These are phyloP conservation scores for Phytophthora fragariae DNA, from an alignment of 352 stramenopile species.

Conservation along the genomic window DNA sequence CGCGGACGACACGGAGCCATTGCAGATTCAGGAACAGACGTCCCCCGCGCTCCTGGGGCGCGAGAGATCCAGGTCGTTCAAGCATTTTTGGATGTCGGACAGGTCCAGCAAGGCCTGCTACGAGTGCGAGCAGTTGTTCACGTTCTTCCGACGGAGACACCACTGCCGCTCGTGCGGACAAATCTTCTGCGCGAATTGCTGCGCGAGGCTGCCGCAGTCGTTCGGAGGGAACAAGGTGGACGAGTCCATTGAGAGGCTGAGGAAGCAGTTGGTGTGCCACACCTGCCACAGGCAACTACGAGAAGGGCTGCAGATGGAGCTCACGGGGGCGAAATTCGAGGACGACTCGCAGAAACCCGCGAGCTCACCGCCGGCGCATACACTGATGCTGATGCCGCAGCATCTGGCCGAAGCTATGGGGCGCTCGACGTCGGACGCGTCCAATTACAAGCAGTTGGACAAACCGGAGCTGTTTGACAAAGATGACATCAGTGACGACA, in stretches of 20 bases:
- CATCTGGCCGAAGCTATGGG: constrained; percentile 76
- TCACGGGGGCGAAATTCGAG: constrained; percentile 52
- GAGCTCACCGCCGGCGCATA: constrained; percentile 51
- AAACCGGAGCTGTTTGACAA: constrained; percentile 79
- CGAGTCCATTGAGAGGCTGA: constrained; percentile 73
- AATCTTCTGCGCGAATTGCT: constrained; percentile 89
- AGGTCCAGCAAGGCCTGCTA: constrained; percentile 85
- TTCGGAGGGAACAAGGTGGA: constrained; percentile 82
- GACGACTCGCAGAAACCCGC: constrained; percentile 40
- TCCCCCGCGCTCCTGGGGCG: constrained; percentile 39
- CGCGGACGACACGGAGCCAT: constrained; percentile 23
- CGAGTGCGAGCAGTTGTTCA: constrained; percentile 86
- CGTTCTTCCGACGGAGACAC: constrained; percentile 79
- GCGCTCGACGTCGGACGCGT: constrained; percentile 60
- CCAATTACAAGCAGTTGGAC: constrained; percentile 72
- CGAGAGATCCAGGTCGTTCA: constrained; percentile 73
- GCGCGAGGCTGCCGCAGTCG: constrained; percentile 76
- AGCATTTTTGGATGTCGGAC: constrained; percentile 93
- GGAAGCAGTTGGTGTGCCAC: constrained; percentile 89
- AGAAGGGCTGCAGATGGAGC: constrained; percentile 82
- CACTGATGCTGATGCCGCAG: constrained; percentile 79
- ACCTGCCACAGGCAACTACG: constrained; percentile 84
- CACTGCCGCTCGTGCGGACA: constrained; percentile 89
- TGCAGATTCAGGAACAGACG: constrained; percentile 36
- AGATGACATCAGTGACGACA: constrained; percentile 82